Conservation (phyloP, 2,329 filamentous ascomycete species). For the Fusarium verrucosum region DNA sequence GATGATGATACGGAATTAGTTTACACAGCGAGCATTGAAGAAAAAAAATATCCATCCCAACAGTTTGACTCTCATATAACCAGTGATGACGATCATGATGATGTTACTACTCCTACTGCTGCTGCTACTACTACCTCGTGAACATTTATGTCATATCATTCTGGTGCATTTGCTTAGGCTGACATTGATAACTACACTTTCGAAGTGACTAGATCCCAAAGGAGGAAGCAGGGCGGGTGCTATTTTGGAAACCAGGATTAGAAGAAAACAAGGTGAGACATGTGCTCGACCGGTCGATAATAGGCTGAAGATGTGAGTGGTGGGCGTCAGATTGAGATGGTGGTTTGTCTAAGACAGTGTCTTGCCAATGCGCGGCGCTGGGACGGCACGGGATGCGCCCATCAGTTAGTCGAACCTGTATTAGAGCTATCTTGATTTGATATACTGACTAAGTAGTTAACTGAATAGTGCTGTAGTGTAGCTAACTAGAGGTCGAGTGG, state of each 20-base stretch:
- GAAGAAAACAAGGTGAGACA: slow-evolving; percentile 21
- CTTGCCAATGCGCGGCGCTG: slow-evolving; percentile 36
- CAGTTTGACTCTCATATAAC: not conserved
- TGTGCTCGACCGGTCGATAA: slow-evolving; percentile 7
- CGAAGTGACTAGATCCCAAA: not conserved
- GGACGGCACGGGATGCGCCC: slow-evolving; percentile 33
- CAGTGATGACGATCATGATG: not conserved
- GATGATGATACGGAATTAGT: slow-evolving; percentile 27
- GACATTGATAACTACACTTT: slow-evolving; percentile 18
- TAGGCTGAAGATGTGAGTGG: slow-evolving; percentile 12
- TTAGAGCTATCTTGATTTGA: not conserved
- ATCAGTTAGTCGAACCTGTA: not conserved
- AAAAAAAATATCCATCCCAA: slow-evolving; percentile 20
- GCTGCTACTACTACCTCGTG: slow-evolving; percentile 19
- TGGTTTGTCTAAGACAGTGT: slow-evolving; percentile 41
- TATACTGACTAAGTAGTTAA: not conserved
- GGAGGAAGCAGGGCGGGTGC: slow-evolving; percentile 13
- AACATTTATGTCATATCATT: slow-evolving; percentile 13
- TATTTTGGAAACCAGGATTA: slow-evolving; percentile 17
- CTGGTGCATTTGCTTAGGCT: not conserved
- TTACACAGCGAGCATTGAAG: slow-evolving; percentile 27
- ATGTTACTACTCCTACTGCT: slow-evolving; percentile 15
- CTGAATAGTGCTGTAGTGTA: too few relatives aligned
- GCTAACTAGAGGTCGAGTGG: slow-evolving; percentile 3
- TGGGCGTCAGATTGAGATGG: slow-evolving; percentile 13